Evolutionary conservation across 2,329 filamentous ascomycete genomes (phyloP).

Genomic region (Fusarium sp.): DNA sequence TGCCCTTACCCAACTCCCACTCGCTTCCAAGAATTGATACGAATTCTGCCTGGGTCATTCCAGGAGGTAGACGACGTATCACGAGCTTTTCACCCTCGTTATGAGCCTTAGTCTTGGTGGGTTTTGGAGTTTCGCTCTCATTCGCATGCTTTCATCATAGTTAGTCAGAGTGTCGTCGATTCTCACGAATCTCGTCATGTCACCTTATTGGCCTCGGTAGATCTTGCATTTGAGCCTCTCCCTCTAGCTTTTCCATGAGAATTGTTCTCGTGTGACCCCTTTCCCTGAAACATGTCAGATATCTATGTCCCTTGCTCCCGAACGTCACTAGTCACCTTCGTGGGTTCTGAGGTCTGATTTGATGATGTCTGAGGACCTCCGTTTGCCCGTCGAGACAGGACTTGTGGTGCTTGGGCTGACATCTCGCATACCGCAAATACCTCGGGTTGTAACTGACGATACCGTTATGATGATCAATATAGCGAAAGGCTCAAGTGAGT

Average conservation of each 20-base stretch:
- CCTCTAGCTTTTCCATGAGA: constrained; percentile 37
- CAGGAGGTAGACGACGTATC: constrained; percentile 85
- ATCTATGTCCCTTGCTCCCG: constrained; percentile 12
- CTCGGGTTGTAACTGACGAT: constrained; percentile 7
- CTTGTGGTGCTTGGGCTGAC: constrained; percentile 49
- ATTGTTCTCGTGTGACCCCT: constrained; percentile 36
- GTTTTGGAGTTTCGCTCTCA: constrained; percentile 44
- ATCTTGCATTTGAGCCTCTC: constrained; percentile 43
- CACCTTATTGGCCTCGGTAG: constrained; percentile 44
- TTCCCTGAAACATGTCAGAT: constrained; percentile 39
- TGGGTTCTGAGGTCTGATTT: constrained; percentile 41
- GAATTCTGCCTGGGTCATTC: constrained; percentile 83
- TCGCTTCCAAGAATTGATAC: constrained; percentile 75
- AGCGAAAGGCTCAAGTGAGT: constrained; percentile 20
- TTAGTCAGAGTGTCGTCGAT: constrained; percentile 24
- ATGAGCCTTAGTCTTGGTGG: constrained; percentile 45
- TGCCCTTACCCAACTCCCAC: constrained; percentile 83
- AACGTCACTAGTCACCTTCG: constrained; percentile 41
- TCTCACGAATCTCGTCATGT: constrained; percentile 1
- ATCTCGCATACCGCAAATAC: constrained; percentile 48
- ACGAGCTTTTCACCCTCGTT: constrained; percentile 79
- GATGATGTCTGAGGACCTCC: constrained; percentile 40
- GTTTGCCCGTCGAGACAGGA: constrained; percentile 50
- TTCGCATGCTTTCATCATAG: constrained; percentile 37
- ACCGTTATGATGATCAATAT: constrained; percentile 27